Evolutionary conservation across 2,329 filamentous ascomycete genomes (phyloP).

Genomic region (Juglanconis oblonga): DNA sequence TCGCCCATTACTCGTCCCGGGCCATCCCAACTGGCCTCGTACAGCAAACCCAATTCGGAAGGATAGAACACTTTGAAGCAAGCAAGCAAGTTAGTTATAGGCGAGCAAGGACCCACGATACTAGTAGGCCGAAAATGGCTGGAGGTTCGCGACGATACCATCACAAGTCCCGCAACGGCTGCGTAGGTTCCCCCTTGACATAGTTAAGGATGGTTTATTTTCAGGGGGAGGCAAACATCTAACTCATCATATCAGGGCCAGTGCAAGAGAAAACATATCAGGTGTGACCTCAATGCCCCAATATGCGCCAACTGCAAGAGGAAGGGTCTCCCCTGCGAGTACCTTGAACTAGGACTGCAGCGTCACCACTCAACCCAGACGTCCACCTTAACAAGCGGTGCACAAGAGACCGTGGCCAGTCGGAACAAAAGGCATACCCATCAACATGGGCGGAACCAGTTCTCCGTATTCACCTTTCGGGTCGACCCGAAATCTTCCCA

Average conservation of each 20-base stretch:
- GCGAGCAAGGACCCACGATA: too few relatives aligned
- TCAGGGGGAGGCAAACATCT: too few relatives aligned
- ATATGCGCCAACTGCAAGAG: constrained; percentile 6
- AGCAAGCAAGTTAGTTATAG: too few relatives aligned
- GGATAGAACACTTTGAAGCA: too few relatives aligned
- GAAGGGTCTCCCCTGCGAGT: not conserved
- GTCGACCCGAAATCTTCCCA: not conserved
- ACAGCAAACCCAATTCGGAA: too few relatives aligned
- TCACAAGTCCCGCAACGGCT: constrained; percentile 2
- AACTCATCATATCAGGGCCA: not conserved
- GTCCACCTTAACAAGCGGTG: not conserved
- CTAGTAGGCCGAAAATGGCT: too few relatives aligned
- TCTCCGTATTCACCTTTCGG: not conserved
- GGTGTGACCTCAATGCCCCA: constrained; percentile 2
- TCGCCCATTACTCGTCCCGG: too few relatives aligned
- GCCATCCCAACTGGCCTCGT: too few relatives aligned
- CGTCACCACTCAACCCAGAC: not conserved
- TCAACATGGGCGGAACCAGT: not conserved
- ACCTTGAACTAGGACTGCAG: not conserved
- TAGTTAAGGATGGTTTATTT: too few relatives aligned
- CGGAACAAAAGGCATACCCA: not conserved
- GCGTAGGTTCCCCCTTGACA: not conserved
- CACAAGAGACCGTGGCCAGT: not conserved
- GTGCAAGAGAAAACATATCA: constrained; percentile 7
- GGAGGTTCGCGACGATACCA: not conserved